A percentile compares a stretch with the other conserved stretches of the same genome.
Conservation (phyloP, 2,329 filamentous ascomycete species). For the Colletotrichum somersetense region DNA sequence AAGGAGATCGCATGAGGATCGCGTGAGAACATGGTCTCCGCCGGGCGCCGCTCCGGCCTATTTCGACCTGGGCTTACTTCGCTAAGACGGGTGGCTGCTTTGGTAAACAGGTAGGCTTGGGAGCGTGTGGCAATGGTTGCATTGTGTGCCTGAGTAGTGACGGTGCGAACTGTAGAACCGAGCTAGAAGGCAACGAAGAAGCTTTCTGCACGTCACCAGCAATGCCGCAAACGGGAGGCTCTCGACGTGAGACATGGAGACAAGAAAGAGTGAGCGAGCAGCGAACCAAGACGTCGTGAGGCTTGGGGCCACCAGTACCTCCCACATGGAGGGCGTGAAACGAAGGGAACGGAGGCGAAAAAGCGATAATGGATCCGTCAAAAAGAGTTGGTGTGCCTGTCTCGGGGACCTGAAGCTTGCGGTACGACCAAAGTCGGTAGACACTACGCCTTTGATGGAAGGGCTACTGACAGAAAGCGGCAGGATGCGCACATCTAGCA, state of each 20-base stretch:
- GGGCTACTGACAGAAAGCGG: conserved; percentile 4
- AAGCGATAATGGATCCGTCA: not conserved
- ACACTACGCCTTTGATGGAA: conserved; percentile 4
- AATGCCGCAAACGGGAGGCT: conserved; percentile 40
- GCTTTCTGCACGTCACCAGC: conserved; percentile 38
- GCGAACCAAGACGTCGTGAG: conserved; percentile 13
- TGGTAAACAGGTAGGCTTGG: not conserved
- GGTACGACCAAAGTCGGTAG: conserved; percentile 8
- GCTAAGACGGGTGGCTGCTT: not conserved
- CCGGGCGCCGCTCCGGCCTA: conserved; percentile 23
- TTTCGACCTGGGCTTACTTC: not conserved
- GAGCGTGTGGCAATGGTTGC: not conserved
- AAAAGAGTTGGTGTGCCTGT: conserved; percentile 12
- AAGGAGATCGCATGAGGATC: conserved; percentile 5
- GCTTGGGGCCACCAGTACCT: conserved; percentile 14
- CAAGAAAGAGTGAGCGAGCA: not conserved
- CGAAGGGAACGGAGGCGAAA: not conserved
- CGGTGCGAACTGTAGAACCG: conserved; percentile 15
- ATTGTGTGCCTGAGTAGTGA: conserved; percentile 4
- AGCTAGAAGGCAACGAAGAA: conserved; percentile 40
- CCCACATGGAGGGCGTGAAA: conserved; percentile 38
- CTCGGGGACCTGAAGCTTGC: conserved; percentile 33
- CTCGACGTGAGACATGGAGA: conserved; percentile 1
- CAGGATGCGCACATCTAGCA: not conserved
- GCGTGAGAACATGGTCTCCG: conserved; percentile 4